Conservation (phyloP, 106 monocot species). For the Phalaenopsis aphrodite region DNA sequence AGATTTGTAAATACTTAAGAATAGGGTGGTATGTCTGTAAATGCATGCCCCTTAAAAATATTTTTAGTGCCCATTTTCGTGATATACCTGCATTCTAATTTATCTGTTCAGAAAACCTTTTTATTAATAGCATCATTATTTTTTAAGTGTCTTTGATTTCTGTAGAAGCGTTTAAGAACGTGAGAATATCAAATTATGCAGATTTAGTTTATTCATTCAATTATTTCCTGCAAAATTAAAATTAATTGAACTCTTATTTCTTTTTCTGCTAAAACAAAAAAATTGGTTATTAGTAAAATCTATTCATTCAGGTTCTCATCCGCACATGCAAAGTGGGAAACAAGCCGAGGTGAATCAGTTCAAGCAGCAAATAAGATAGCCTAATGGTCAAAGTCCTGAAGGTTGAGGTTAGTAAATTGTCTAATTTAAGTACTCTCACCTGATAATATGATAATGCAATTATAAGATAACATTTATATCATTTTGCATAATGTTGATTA, state of each 20-base stretch:
- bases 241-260: neutral
- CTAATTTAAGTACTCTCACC: neutral
- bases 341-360: slow-evolving; percentile 5
- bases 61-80: too few species aligned
- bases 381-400: neutral
- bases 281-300: neutral
- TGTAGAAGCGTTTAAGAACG: too few species aligned
- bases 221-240: neutral
- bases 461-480: neutral
- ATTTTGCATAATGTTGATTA: neutral
- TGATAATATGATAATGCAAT: neutral
- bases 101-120: too few species aligned
- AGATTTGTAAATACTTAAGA: too few species aligned
- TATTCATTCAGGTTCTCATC: neutral
- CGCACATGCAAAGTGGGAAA: slow-evolving; percentile 9
- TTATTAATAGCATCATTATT: too few species aligned
- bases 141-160: too few species aligned
- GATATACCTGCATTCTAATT: too few species aligned
- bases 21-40: too few species aligned
- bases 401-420: neutral
- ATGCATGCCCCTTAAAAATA: too few species aligned
- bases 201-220: too few species aligned
- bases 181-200: too few species aligned
- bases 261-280: neutral
- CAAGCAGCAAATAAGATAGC: slow-evolving; percentile 10